Evolutionary conservation across 305 asterid species (phyloP).

Genomic region (Salvia sclarea): DNA sequence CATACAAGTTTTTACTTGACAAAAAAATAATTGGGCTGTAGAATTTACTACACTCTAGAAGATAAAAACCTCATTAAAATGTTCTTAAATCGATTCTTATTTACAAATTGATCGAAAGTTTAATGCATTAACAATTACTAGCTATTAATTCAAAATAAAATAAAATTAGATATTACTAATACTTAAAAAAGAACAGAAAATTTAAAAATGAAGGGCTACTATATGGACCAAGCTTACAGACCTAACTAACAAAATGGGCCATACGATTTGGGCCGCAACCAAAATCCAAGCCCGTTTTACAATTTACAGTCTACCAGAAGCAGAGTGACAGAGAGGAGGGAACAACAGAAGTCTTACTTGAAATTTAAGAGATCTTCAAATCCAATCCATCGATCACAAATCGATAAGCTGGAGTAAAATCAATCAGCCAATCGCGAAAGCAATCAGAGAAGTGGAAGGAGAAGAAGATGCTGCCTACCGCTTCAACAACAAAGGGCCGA

Average conservation of each 20-base stretch:
- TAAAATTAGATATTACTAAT: too few species aligned
- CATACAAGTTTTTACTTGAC: too few species aligned
- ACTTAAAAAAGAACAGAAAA: too few species aligned
- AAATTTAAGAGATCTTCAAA: constrained; percentile 38
- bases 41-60: too few species aligned
- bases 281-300: constrained; percentile 20
- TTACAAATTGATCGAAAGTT: too few species aligned
- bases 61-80: too few species aligned
- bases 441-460: constrained; percentile 22
- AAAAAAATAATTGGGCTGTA: too few species aligned
- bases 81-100: too few species aligned
- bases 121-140: too few species aligned
- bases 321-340: constrained; percentile 2
- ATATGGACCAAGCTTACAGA: background rate
- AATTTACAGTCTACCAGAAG: constrained; percentile 30
- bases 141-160: too few species aligned
- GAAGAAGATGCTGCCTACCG: constrained; percentile 72
- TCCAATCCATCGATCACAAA: constrained; percentile 19
- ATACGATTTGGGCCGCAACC: background rate
- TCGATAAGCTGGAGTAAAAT: constrained; percentile 19
- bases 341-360: constrained; percentile 24
- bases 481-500: constrained; percentile 71
- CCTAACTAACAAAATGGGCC: constrained; percentile 14
- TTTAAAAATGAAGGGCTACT: too few species aligned
- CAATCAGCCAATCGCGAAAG: background rate